Evolutionary conservation across 306 rosid genomes (phyloP).

Genomic region (Medicago arabica): DNA sequence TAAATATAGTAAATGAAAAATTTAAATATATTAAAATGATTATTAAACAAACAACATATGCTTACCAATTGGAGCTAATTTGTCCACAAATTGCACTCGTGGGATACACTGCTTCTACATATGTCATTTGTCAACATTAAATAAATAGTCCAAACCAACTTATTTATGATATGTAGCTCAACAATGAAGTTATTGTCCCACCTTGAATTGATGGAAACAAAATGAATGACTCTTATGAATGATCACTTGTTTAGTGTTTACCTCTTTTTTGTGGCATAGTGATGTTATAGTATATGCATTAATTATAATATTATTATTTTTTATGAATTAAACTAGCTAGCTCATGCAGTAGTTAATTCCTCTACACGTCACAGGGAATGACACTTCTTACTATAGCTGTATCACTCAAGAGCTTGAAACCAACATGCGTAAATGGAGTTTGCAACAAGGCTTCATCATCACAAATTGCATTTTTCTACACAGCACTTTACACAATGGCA

Average conservation of each 20-base stretch:
- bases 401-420: conserved; percentile 68
- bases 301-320: background rate
- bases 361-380: conserved; percentile 72
- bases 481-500: conserved; percentile 86
- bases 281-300: background rate
- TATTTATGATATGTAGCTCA: conserved; percentile 42
- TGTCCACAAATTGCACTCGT: conserved; percentile 28
- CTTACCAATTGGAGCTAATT: background rate
- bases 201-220: conserved; percentile 31
- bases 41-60: background rate
- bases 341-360: background rate
- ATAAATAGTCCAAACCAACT: conserved; percentile 11
- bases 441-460: conserved; percentile 77
- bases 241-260: conserved; percentile 6
- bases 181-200: conserved; percentile 37
- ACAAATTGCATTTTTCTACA: conserved; percentile 77
- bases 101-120: conserved; percentile 18
- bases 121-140: conserved; percentile 24
- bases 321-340: too few species aligned
- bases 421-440: conserved; percentile 59
- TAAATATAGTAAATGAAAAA: too few species aligned
- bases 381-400: conserved; percentile 64
- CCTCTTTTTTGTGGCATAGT: conserved; percentile 1
- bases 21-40: background rate
- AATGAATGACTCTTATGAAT: background rate